Base-by-base conservation (phyloP, 768 basidiomycete genomes). In the Calocybe gangraenosa region DNA sequence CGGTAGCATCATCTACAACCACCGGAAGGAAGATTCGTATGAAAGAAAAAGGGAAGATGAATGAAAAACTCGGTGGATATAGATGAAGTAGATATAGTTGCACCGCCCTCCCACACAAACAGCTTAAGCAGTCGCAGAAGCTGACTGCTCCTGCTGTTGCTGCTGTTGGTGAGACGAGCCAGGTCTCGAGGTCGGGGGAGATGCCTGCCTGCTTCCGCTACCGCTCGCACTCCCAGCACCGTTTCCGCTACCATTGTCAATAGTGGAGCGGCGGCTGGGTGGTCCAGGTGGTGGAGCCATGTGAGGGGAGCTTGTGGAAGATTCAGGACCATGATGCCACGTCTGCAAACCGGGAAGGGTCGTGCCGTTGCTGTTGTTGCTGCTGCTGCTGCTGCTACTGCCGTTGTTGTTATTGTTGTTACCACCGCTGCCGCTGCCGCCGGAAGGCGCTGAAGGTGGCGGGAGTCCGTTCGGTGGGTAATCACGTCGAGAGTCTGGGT, bases 341-440 rank as follows among this genome's bases (percentile, higher is more conserved):
- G 71, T 62, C 54, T 73, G 71, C 37, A 78, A 65, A 48, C 69
- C 74, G 19, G 76, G 73, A 23, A 78, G 52, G 42, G 66, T 67
- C 51, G 65, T 68, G 3, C 42, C 42, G n/a, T 35, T 25, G 9
- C 36, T 68, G 2, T 15, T 22, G 18, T 42, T 34, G 13, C 33
- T 21, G 14, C 35, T 34, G 13, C 42, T 23, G n/a, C n/a, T n/a
- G n/a, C n/a, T n/a, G n/a, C n/a, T n/a, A n/a, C n/a, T n/a, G n/a
- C n/a, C n/a, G n/a, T n/a, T n/a, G n/a, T n/a, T n/a, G n/a, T n/a
- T n/a, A n/a, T n/a, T n/a, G n/a, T n/a, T n/a, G n/a, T n/a, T n/a
- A n/a, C n/a, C n/a, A n/a, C n/a, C n/a, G n/a, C n/a, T n/a, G n/a
- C n/a, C n/a, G n/a, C n/a, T n/a, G n/a, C n/a, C n/a, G 25, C 25